A percentile compares a stretch with the other conserved stretches of the same genome.
Evolutionary conservation across 2,329 filamentous ascomycete genomes (phyloP).

Genomic region (Thielaviopsis musarum): DNA sequence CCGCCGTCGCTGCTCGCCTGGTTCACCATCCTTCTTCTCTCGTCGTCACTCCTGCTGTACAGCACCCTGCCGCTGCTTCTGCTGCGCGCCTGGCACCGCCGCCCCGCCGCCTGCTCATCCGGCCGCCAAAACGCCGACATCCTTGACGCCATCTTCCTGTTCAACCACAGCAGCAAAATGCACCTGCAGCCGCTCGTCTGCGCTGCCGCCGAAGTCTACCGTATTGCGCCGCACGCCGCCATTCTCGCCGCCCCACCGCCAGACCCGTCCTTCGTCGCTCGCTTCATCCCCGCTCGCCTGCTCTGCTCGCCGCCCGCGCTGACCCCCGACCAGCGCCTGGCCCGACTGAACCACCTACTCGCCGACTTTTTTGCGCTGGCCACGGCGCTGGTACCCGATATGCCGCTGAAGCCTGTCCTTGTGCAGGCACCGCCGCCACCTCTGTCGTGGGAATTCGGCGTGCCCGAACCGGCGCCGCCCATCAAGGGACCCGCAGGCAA

Average conservation of each 20-base stretch:
- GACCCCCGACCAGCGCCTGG: background rate
- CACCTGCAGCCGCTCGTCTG: background rate
- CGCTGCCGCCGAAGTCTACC: background rate
- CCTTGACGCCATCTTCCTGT: background rate
- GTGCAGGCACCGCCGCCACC: background rate
- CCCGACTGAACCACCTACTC: background rate
- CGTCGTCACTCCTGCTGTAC: background rate
- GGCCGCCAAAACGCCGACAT: background rate
- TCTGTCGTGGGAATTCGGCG: background rate
- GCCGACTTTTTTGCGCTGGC: background rate
- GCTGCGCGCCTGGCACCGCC: background rate
- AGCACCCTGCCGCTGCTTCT: background rate
- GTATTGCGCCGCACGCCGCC: background rate
- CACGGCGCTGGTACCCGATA: background rate
- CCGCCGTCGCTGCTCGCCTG: background rate
- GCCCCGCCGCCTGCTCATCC: background rate
- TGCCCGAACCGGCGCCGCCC: background rate
- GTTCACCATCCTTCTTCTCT: background rate
- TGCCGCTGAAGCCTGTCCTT: background rate
- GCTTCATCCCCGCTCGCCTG: background rate
- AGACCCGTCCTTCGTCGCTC: background rate
- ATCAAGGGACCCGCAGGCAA: background rate
- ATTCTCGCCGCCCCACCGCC: background rate
- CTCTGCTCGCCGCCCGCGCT: background rate
- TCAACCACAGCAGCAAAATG: background rate